These are phyloP conservation scores for Peniophora sp. DNA, from an alignment of 1,284 basidiomycete species.

Conservation along the genomic window DNA sequence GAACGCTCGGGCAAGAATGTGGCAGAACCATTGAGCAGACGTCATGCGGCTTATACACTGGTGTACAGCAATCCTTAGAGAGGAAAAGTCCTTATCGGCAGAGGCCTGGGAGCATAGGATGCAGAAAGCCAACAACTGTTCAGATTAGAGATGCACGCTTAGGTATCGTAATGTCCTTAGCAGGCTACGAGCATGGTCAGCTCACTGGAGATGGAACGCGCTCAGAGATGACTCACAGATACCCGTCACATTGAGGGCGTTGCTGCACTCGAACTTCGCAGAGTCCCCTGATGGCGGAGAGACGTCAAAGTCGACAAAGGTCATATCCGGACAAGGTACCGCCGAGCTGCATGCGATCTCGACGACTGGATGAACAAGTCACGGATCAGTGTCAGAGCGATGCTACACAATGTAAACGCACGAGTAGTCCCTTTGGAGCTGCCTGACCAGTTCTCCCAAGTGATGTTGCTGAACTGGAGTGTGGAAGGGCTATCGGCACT, in stretches of 20 bases:
- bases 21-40: too few relatives aligned
- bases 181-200: neutral
- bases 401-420: conserved; percentile 12
- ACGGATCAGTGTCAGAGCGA: too few relatives aligned
- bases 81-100: too few relatives aligned
- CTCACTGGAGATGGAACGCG: neutral
- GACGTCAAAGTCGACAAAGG: conserved; percentile 36
- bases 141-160: too few relatives aligned
- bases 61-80: too few relatives aligned
- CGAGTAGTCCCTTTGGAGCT: conserved; percentile 33
- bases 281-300: conserved; percentile 26
- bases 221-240: neutral
- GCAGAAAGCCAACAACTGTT: too few relatives aligned
- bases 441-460: conserved; percentile 42
- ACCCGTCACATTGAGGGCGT: conserved; percentile 27
- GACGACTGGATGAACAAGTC: conserved; percentile 30
- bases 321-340: conserved; percentile 38
- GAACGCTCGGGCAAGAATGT: too few relatives aligned
- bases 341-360: conserved; percentile 47
- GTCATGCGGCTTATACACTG: too few relatives aligned
- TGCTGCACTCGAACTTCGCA: conserved; percentile 36
- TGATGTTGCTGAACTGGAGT: conserved; percentile 39
- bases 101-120: too few relatives aligned
- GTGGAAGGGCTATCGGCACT: conserved; percentile 45
- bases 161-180: too few relatives aligned